phyloP scores from a whole-genome alignment of 257 asterid species.

The Primulina eburnea region DNA sequence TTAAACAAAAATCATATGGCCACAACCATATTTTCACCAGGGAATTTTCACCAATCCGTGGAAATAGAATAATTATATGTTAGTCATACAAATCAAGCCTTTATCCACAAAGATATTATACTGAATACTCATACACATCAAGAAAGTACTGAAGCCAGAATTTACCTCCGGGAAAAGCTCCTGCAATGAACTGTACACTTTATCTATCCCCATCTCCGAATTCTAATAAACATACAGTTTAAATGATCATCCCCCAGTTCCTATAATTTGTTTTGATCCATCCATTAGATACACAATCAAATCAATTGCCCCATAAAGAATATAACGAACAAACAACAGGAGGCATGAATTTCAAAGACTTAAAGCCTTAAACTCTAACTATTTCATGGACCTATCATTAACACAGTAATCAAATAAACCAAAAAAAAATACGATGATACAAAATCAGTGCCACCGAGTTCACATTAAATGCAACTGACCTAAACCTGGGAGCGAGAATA shows the following conservation, averaged over 20 bases:
- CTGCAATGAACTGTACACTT: constrained; percentile 30
- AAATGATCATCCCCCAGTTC: constrained; percentile 10
- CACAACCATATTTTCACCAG: too few relatives aligned
- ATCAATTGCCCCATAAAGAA: background rate
- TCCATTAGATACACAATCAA: background rate
- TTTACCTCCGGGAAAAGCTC: constrained; percentile 51
- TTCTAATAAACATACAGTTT: constrained; percentile 2
- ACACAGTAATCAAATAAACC: background rate
- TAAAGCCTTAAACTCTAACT: constrained; percentile 7
- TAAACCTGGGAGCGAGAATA: background rate
- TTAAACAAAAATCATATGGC: background rate
- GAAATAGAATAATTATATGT: too few relatives aligned
- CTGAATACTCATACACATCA: background rate
- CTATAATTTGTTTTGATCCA: constrained; percentile 4
- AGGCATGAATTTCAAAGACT: constrained; percentile 23
- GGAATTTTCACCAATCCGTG: too few relatives aligned
- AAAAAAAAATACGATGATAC: background rate
- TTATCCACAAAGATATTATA: too few relatives aligned
- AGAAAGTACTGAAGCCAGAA: background rate
- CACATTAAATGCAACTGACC: constrained; percentile 8
- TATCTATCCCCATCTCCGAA: constrained; percentile 31
- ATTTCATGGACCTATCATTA: background rate
- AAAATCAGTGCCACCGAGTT: constrained; percentile 12
- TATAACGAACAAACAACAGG: constrained; percentile 3
- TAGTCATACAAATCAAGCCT: too few relatives aligned